Percentiles rank a stretch among this genome's conserved stretches.
Conservation (phyloP, 192 early-diverging fungal species). For the Pilobolus umbonatus region DNA sequence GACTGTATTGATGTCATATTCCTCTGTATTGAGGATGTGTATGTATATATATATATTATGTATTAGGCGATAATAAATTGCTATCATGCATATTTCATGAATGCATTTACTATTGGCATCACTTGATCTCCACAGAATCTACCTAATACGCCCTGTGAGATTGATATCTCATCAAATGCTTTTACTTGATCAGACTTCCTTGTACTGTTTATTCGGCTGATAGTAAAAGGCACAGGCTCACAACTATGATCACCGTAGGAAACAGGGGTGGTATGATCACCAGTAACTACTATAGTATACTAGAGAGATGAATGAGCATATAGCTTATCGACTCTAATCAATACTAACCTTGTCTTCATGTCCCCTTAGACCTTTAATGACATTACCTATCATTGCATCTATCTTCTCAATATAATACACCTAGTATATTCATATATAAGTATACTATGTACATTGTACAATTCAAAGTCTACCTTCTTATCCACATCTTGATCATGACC, state of each 20-base stretch:
- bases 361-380: not conserved
- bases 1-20: too few relatives aligned
- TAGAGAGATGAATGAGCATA: not conserved
- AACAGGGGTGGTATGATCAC: constrained; percentile 34
- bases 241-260: constrained; percentile 31
- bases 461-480: constrained; percentile 17
- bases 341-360: constrained; percentile 1
- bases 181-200: constrained; percentile 4
- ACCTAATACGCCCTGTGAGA: constrained; percentile 14
- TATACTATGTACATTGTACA: not conserved
- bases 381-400: constrained; percentile 8
- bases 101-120: constrained; percentile 10
- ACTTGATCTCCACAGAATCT: constrained; percentile 25
- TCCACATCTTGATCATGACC: constrained; percentile 26
- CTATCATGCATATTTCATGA: constrained; percentile 15
- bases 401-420: constrained; percentile 12
- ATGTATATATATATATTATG: not conserved
- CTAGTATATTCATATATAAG: not conserved
- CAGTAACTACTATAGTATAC: constrained; percentile 27
- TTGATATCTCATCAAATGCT: constrained; percentile 17
- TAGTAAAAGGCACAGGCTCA: constrained; percentile 30
- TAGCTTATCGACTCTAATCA: not conserved
- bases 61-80: too few relatives aligned
- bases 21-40: not conserved
- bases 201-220: not conserved